phyloP scores from a whole-genome alignment of 2,329 filamentous ascomycete species.

The Ophiostoma ips region DNA sequence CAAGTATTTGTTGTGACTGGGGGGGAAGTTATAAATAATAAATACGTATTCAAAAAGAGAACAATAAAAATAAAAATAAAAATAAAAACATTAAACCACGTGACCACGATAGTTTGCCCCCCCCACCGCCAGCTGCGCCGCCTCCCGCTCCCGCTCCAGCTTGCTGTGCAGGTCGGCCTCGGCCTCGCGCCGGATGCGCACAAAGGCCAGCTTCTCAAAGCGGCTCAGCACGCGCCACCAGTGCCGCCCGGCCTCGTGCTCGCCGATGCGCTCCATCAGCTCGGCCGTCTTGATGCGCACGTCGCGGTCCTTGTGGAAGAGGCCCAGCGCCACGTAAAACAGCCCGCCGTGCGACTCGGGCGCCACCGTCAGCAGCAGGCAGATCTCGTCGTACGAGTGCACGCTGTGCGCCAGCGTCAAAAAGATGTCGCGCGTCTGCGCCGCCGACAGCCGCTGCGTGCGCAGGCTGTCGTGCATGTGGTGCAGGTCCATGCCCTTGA shows the following conservation, averaged over 20 bases:
- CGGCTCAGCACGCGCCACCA: constrained; percentile 80
- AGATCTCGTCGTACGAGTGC: constrained; percentile 72
- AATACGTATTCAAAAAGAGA: background rate
- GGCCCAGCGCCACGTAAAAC: constrained; percentile 78
- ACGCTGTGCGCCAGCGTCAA: constrained; percentile 63
- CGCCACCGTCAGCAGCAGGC: constrained; percentile 66
- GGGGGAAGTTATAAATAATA: background rate
- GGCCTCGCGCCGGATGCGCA: constrained; percentile 57
- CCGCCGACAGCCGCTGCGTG: constrained; percentile 61
- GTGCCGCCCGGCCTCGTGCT: constrained; percentile 82
- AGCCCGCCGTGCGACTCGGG: constrained; percentile 78
- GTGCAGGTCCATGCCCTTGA: constrained; percentile 73
- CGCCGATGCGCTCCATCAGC: constrained; percentile 65
- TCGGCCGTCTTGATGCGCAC: constrained; percentile 67
- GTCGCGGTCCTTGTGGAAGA: constrained; percentile 78
- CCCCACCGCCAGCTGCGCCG: constrained; percentile 14
- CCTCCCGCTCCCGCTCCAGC: constrained; percentile 30
- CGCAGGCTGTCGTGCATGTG: constrained; percentile 88
- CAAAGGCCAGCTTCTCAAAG: constrained; percentile 78
- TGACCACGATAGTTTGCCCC: background rate
- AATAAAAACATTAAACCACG: background rate
- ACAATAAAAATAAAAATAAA: background rate
- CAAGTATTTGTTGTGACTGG: constrained; percentile 47
- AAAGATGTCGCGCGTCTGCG: constrained; percentile 74
- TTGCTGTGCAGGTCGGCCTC: constrained; percentile 37